Percentiles rank a stretch among this genome's conserved stretches.
These are phyloP conservation scores for Mycena galopus DNA, from an alignment of 768 basidiomycete species.

Conservation along the genomic window DNA sequence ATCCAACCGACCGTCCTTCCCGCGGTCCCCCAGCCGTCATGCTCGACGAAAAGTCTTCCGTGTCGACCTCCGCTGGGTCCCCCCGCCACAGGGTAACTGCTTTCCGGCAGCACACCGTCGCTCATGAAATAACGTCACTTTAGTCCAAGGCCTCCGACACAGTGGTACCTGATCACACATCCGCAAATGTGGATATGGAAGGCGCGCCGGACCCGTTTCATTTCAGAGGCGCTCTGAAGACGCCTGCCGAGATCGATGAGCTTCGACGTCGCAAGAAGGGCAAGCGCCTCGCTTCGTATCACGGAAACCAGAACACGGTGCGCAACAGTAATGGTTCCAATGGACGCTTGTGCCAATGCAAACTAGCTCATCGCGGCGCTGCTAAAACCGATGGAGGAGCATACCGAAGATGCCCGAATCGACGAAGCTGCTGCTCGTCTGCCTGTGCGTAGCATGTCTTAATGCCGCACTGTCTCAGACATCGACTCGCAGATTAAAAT, in stretches of 20 bases:
- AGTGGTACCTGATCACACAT: constrained; percentile 61
- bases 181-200: constrained; percentile 55
- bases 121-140: constrained; percentile 32
- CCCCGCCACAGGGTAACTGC: constrained; percentile 42
- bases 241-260: constrained; percentile 72
- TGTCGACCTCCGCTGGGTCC: constrained; percentile 45
- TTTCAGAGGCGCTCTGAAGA: constrained; percentile 70
- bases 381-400: constrained; percentile 91
- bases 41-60: constrained; percentile 48
- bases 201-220: constrained; percentile 71
- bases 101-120: constrained; percentile 21
- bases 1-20: constrained; percentile 41
- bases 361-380: constrained; percentile 85
- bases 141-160: constrained; percentile 64
- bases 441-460: constrained; percentile 60
- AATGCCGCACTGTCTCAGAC: not conserved
- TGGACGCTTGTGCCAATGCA: not conserved
- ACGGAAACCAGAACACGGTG: constrained; percentile 81
- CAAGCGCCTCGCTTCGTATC: constrained; percentile 75
- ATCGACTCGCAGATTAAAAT: constrained; percentile 76
- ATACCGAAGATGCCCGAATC: constrained; percentile 84
- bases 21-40: constrained; percentile 48
- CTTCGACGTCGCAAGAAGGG: constrained; percentile 72
- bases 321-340: constrained; percentile 28
- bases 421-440: constrained; percentile 77